Evolutionary conservation across 2,329 filamentous ascomycete species (phyloP).

Genomic region (Arachnopeziza araneosa): DNA sequence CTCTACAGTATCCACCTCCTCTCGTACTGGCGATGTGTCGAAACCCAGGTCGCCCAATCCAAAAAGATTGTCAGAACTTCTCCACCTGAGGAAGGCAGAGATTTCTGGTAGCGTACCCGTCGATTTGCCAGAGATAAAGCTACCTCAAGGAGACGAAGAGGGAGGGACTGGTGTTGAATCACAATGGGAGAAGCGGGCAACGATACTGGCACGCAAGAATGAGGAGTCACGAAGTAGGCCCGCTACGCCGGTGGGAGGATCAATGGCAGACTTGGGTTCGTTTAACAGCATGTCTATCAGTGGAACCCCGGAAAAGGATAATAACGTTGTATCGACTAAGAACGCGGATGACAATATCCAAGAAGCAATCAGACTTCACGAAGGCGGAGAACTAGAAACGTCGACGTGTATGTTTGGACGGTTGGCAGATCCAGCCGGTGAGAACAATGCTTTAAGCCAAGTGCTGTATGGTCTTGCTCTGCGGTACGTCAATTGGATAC

Average conservation of each 20-base stretch:
- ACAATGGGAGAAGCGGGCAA: constrained; percentile 90
- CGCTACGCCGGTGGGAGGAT: constrained; percentile 31
- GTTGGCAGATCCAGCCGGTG: constrained; percentile 75
- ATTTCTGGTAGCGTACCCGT: constrained; percentile 71
- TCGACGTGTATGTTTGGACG: constrained; percentile 82
- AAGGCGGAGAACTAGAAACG: constrained; percentile 69
- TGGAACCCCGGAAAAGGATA: constrained; percentile 14
- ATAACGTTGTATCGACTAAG: constrained; percentile 41
- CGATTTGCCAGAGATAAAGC: constrained; percentile 69
- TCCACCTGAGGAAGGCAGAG: constrained; percentile 57
- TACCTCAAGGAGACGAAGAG: constrained; percentile 38
- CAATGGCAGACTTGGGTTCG: constrained; percentile 16
- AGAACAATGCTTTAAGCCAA: constrained; percentile 90
- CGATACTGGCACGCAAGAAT: constrained; percentile 69
- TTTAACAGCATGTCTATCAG: constrained; percentile 20
- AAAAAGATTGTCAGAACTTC: constrained; percentile 58
- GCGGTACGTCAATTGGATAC: constrained; percentile 49
- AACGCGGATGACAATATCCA: constrained; percentile 70
- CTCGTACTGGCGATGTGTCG: constrained; percentile 14
- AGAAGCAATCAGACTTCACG: constrained; percentile 91
- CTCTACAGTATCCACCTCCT: constrained; percentile 35
- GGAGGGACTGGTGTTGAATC: constrained; percentile 50
- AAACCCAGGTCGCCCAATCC: constrained; percentile 15
- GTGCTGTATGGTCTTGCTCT: constrained; percentile 92
- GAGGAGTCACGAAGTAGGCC: constrained; percentile 38